phyloP scores from a whole-genome alignment of 768 basidiomycete species.

The Auricularia heimuer region DNA sequence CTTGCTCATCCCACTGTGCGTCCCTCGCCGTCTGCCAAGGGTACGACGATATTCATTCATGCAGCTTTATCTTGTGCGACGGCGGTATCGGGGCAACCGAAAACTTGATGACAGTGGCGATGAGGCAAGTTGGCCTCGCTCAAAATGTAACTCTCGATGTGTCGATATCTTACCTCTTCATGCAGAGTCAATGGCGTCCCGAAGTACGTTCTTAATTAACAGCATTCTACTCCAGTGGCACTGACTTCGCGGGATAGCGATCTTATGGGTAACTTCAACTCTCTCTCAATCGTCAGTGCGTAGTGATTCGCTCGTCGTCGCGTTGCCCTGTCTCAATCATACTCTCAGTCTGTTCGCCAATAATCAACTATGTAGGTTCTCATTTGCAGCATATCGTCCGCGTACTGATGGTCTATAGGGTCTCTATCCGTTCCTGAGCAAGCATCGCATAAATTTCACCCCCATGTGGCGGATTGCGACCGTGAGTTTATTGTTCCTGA shows the following conservation, averaged over 20 bases:
- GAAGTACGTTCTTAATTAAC: constrained; percentile 16
- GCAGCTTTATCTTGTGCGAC: constrained; percentile 9
- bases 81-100: constrained; percentile 19
- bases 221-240: constrained; percentile 13
- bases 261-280: no score
- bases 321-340: no score
- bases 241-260: no score
- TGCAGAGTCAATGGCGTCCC: constrained; percentile 17
- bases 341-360: no score
- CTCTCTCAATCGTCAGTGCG: no score
- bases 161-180: no score
- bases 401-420: constrained; percentile 29
- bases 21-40: constrained; percentile 5
- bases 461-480: constrained; percentile 15
- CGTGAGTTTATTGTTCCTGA: neutral
- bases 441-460: constrained; percentile 16
- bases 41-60: neutral
- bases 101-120: constrained; percentile 20
- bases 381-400: no score
- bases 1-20: constrained; percentile 21
- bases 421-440: constrained; percentile 19
- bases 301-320: no score
- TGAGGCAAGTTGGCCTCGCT: constrained; percentile 8
- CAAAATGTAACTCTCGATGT: no score
- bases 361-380: no score